Base-by-base conservation (phyloP, 1,139 yeast species). In the Hansenula lynferdii region DNA sequence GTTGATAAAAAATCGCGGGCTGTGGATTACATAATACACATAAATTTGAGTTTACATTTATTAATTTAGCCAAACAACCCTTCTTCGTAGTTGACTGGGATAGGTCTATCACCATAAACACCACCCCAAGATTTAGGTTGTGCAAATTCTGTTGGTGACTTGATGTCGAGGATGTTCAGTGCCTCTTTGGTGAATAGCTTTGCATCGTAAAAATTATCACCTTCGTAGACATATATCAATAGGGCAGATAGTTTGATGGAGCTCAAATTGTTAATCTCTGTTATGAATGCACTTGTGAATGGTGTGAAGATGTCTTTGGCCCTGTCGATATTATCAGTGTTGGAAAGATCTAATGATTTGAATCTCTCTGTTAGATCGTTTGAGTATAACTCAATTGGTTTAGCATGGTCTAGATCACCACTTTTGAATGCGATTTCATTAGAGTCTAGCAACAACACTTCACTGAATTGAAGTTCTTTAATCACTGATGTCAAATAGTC, bases 191-290 rank as follows among this genome's bases (percentile, higher is more conserved):
- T 84, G 44, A 85, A 63, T 11, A 61, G 53, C 39, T 68, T 70
- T 1, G 95, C 95, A 57, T 89, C 97, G 20, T 64, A 59, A 35
- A 81, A 75, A 57, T 90, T 90, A 59, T 89, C 97, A 23, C 97
- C 97, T 58, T 90, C 97, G 55, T 85, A 87, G 3, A 82, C 94
- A 55, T 70, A 80, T 16, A 77, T 67, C 16, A 48, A 47, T 9
- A 51, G 19, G 1, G 49, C 48, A 26, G 28, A 29, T 3, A 45
- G 33, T 3, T 20, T 33, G 4, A 41, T 9, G 4, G 15, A 26
- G 8, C n/a, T 21, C 1, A 30, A 8, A 4, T 37, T 19, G 11
- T 41, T 41, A 5, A 35, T 20, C n/a, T 43, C 26, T 2, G 28
- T 4, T 3, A 40, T 28, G 3, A 48, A 17, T 2, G 38, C 33